Percentiles rank a stretch among this genome's conserved stretches.
Conservation (phyloP, 441 rosid genomes). For the Brassica balearica region DNA sequence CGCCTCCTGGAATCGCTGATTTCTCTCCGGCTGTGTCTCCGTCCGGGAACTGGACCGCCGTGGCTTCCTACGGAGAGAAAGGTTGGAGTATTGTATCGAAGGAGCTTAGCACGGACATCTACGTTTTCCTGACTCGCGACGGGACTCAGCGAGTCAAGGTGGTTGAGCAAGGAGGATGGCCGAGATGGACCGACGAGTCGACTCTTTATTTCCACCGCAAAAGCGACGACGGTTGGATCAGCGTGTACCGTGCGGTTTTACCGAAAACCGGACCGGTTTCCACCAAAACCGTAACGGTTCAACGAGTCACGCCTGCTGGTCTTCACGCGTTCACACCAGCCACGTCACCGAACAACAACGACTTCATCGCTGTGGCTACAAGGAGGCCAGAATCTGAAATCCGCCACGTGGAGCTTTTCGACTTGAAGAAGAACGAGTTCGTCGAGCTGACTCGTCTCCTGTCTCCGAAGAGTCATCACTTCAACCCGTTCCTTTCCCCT, state of each 20-base stretch:
- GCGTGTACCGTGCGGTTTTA: slow-evolving; percentile 66
- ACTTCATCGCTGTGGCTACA: slow-evolving; percentile 70
- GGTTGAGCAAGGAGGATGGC: slow-evolving; percentile 87
- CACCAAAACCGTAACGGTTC: slow-evolving; percentile 51
- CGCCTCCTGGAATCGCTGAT: slow-evolving; percentile 74
- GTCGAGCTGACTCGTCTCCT: slow-evolving; percentile 70
- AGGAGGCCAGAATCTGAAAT: slow-evolving; percentile 60
- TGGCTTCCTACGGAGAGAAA: slow-evolving; percentile 73
- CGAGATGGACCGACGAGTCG: slow-evolving; percentile 79
- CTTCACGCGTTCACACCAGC: slow-evolving; percentile 95
- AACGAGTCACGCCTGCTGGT: slow-evolving; percentile 82
- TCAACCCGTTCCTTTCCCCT: slow-evolving; percentile 83
- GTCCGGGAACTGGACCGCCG: slow-evolving; percentile 77
- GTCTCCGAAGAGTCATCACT: slow-evolving; percentile 72
- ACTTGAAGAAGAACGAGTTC: slow-evolving; percentile 61
- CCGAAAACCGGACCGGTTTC: slow-evolving; percentile 52
- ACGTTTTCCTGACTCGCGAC: slow-evolving; percentile 71
- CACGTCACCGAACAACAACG: slow-evolving; percentile 72
- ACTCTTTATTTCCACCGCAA: slow-evolving; percentile 76
- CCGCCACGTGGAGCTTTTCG: slow-evolving; percentile 80
- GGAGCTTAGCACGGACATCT: slow-evolving; percentile 69
- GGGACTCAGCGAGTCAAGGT: slow-evolving; percentile 74
- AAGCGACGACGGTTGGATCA: slow-evolving; percentile 73
- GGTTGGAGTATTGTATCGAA: slow-evolving; percentile 72
- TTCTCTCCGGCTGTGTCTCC: slow-evolving; percentile 89